phyloP scores from a whole-genome alignment of 129 eudicot species.

The Arctium lappa region DNA sequence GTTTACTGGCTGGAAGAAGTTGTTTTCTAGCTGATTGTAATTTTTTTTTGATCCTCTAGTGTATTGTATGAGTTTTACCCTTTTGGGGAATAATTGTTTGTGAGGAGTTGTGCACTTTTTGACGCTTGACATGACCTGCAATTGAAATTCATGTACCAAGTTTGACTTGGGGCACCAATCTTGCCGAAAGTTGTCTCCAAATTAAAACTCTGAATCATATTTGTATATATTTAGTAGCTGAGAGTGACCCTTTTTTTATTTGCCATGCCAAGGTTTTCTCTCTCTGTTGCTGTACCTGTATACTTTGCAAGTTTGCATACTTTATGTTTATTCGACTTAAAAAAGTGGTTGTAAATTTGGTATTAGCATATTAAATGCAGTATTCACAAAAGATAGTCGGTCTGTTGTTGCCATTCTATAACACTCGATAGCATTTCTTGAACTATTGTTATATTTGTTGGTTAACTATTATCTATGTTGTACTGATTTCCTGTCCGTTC shows the following conservation, averaged over 20 bases:
- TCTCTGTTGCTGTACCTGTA: background rate
- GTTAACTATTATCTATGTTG: background rate
- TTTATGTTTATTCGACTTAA: background rate
- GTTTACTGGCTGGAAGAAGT: background rate
- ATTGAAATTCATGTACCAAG: constrained; percentile 7
- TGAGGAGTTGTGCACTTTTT: constrained; percentile 5
- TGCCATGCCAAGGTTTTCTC: background rate
- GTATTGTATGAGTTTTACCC: constrained; percentile 3
- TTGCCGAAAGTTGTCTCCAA: background rate
- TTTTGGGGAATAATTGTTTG: constrained; percentile 4
- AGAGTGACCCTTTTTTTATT: constrained; percentile 3
- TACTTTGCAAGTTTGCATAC: background rate
- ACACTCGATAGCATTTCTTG: background rate
- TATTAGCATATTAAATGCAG: background rate
- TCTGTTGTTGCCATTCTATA: background rate
- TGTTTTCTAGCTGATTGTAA: constrained; percentile 7
- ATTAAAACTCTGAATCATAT: background rate
- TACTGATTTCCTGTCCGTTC: background rate
- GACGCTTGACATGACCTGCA: background rate
- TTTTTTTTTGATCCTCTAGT: background rate
- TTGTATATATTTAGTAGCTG: background rate
- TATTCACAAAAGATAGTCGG: background rate
- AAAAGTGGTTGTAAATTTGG: background rate
- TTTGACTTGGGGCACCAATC: constrained; percentile 2
- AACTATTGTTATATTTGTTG: background rate